These are phyloP conservation scores for Trichosanthes truncata DNA, from an alignment of 306 rosid genomes.

Conservation along the genomic window DNA sequence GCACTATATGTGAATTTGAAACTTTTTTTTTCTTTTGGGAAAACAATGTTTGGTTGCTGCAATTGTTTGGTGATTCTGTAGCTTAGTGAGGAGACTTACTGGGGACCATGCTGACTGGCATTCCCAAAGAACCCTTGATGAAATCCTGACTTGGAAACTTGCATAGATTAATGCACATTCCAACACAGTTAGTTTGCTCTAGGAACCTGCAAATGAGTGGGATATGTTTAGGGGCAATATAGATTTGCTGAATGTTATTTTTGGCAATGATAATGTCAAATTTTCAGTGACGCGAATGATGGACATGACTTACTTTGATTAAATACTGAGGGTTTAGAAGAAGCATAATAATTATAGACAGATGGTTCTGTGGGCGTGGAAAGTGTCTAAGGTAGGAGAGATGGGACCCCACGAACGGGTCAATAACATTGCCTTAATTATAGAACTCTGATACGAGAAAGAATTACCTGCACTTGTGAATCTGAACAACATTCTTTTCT, in stretches of 20 bases:
- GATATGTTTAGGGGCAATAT: background rate
- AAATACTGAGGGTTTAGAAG: background rate
- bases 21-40: background rate
- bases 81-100: conserved; percentile 42
- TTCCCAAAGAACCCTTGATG: conserved; percentile 63
- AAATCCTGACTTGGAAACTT: conserved; percentile 74
- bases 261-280: background rate
- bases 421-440: background rate
- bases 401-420: conserved; percentile 16
- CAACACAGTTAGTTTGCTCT: conserved; percentile 72
- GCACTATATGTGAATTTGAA: background rate
- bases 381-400: conserved; percentile 40
- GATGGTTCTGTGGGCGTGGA: background rate
- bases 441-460: conserved; percentile 1
- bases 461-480: conserved; percentile 78
- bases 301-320: background rate
- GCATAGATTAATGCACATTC: conserved; percentile 85
- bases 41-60: background rate
- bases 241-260: background rate
- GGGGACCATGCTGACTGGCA: conserved; percentile 82
- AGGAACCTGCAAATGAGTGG: conserved; percentile 47
- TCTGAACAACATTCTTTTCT: conserved; percentile 64
- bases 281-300: background rate
- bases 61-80: background rate
- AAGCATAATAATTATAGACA: background rate